Base-by-base conservation (phyloP, 352 stramenopile genomes). In the Globisporangium recalcitrans region DNA sequence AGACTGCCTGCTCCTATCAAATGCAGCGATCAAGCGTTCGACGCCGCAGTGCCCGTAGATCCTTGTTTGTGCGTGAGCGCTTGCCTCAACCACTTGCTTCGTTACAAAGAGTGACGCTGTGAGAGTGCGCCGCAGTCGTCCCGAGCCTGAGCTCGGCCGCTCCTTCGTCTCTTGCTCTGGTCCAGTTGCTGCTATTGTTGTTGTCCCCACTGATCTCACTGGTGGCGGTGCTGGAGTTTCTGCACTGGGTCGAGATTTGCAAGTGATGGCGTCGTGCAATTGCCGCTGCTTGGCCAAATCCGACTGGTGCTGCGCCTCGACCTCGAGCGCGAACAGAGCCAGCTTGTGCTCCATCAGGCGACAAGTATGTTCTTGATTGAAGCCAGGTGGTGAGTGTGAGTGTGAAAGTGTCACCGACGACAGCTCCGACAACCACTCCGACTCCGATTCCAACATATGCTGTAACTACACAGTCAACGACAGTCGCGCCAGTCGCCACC, bases 271-370 rank as follows among this genome's bases (percentile, higher is more conserved):
- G 2, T 32, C n/a, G 26, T 67, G 52, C 14, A 76, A 49, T 49
- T 59, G 51, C 0, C 29, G 47, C 21, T 58, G 67, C 22, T 31
- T 56, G 7, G 27, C 22, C 13, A 55, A 27, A 26, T 75, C 75
- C 5, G 24, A 54, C 53, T 69, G 67, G 58, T 72, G 65, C 56
- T 77, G 68, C 0, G 42, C 27, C 34, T 77, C 71, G 19, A 77
- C 71, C 21, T 77, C 71, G 2, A 66, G 48, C 0, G 62, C 71
- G 52, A 77, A 73, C 7, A 70, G 6, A 11, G 27, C 16, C 24
- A 75, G 52, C 10, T 58, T 71, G 11, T 38, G 38, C 40, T 75
- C 64, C 65, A 75, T 40, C 9, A 31, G 32, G 32, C 9, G 32
- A 38, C 32, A 38, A 13, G 32, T 14, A 38, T n/a, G n/a, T n/a